A percentile compares a stretch with the other conserved stretches of the same genome.
Evolutionary conservation across 1,139 yeast genomes (phyloP).

Genomic region (Saccharomyces hybrid): DNA sequence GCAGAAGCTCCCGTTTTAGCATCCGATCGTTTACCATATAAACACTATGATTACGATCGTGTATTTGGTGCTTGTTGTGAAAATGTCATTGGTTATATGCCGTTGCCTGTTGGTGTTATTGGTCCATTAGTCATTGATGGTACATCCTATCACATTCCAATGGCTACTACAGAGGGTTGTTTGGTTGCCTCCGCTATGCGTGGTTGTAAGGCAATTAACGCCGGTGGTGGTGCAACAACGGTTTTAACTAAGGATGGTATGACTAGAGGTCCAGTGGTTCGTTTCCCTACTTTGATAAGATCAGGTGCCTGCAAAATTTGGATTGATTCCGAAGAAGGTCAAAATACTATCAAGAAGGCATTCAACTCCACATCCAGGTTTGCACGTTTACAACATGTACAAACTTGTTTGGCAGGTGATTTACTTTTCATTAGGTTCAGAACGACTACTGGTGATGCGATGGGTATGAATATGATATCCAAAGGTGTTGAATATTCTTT

Average conservation of each 20-base stretch:
- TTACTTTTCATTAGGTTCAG: constrained; percentile 81
- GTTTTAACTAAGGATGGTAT: constrained; percentile 93
- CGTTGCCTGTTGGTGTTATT: constrained; percentile 94
- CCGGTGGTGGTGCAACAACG: constrained; percentile 93
- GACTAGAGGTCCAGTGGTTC: constrained; percentile 98
- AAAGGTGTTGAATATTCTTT: constrained; percentile 91
- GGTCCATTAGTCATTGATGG: constrained; percentile 93
- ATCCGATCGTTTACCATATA: constrained; percentile 65
- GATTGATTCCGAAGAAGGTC: constrained; percentile 95
- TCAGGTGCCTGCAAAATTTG: constrained; percentile 94
- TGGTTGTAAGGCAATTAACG: constrained; percentile 96
- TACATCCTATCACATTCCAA: constrained; percentile 80
- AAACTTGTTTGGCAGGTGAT: constrained; percentile 95
- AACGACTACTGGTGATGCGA: constrained; percentile 98
- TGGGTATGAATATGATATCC: constrained; percentile 99
- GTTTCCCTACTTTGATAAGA: constrained; percentile 70
- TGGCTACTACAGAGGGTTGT: constrained; percentile 99
- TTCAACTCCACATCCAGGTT: constrained; percentile 95
- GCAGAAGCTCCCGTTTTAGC: constrained; percentile 79
- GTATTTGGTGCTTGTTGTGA: constrained; percentile 99
- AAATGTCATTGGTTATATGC: constrained; percentile 93
- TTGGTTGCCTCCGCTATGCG: constrained; percentile 97
- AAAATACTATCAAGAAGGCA: constrained; percentile 69
- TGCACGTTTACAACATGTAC: constrained; percentile 84
- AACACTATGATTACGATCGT: constrained; percentile 82